Evolutionary conservation across 2,329 filamentous ascomycete genomes (phyloP), one percentile per base, ranked within the genome.

Genomic region (Beauveria australis): DNA sequence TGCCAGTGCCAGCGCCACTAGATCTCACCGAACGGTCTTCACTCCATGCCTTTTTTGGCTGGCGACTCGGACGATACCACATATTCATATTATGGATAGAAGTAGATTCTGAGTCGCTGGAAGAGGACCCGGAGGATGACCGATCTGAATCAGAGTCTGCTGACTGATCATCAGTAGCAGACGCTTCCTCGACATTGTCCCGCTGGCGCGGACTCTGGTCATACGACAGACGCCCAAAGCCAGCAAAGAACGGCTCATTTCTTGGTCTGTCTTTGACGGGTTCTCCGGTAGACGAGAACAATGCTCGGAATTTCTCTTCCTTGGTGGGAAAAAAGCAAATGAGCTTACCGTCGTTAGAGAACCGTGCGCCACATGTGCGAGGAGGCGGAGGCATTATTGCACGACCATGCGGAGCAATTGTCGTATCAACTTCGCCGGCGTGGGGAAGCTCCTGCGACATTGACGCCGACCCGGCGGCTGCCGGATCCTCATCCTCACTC

Each of bases 251-350:
- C 1, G 81, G 80, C 61, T 84, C 81, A 28, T 78, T 79, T 65
- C 77, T 83, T 0, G 75, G 72, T 12, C 79, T 75, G 66, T 83
- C 75, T 68, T 75, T 79, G 59, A 74, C 72, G 18, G 78, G 66
- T 55, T 81, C 76, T 28, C 74, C 72, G 1, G 77, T 73, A 1
- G 76, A 76, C 18, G 79, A 79, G 51, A 83, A 76, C 6, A 81
- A 57, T 3, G 76, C 78, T 41, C 75, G 78, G 18, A 80, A 79
- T 64, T 81, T 85, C 68, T 84, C 81, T 66, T 88, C 85, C 64
- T 86, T 88, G 1, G 85, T 85, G 2, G 85, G 85, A 66, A 89
- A 89, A 71, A 89, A 89, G 67, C 85, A 88, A 5, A 86, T 79
- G 1, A 89, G 74, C 46, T 80, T 80, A 8, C 86, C 87, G 66